These are phyloP conservation scores for Coprinellus aureogranulatus DNA, from an alignment of 768 basidiomycete species.

Conservation along the genomic window DNA sequence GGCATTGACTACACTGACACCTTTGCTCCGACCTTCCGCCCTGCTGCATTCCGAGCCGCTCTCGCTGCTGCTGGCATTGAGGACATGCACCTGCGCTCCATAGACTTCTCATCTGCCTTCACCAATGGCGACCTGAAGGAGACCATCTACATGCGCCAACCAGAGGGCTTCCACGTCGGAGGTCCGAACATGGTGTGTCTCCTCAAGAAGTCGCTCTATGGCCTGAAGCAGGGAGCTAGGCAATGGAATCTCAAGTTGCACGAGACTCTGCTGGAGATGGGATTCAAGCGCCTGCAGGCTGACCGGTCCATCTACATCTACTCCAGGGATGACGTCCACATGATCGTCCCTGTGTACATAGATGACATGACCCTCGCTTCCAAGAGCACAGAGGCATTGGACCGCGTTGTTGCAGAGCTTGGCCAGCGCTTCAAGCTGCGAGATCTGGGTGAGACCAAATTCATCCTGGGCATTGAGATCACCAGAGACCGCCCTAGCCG, in stretches of 20 bases:
- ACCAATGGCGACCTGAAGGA: conserved; percentile 28
- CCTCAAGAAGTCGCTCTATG: conserved; percentile 36
- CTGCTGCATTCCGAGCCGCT: conserved; percentile 16
- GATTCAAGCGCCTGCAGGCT: conserved; percentile 20
- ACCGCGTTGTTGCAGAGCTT: conserved; percentile 9
- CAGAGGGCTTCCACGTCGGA: no score
- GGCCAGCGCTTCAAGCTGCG: no score
- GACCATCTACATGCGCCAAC: no score
- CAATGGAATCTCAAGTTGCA: conserved; percentile 36
- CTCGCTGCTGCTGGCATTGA: conserved; percentile 26
- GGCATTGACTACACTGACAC: conserved; percentile 40
- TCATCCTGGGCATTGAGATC: conserved; percentile 22
- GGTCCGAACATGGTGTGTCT: conserved; percentile 13
- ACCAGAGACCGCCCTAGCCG: conserved; percentile 10
- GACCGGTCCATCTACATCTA: conserved; percentile 24
- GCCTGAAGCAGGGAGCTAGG: conserved; percentile 39
- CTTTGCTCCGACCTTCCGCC: no score
- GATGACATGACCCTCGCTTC: conserved; percentile 26
- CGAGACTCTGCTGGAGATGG: conserved; percentile 15
- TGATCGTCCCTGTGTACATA: conserved; percentile 27
- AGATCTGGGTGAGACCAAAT: conserved; percentile 6
- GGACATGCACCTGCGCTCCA: conserved; percentile 15
- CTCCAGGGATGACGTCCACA: conserved; percentile 10
- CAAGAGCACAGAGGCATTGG: conserved; percentile 4
- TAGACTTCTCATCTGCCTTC: neutral